Percentiles rank a stretch among this genome's conserved stretches.
These are phyloP conservation scores for Tulasnella sp. DNA, from an alignment of 768 basidiomycete genomes.

Conservation along the genomic window DNA sequence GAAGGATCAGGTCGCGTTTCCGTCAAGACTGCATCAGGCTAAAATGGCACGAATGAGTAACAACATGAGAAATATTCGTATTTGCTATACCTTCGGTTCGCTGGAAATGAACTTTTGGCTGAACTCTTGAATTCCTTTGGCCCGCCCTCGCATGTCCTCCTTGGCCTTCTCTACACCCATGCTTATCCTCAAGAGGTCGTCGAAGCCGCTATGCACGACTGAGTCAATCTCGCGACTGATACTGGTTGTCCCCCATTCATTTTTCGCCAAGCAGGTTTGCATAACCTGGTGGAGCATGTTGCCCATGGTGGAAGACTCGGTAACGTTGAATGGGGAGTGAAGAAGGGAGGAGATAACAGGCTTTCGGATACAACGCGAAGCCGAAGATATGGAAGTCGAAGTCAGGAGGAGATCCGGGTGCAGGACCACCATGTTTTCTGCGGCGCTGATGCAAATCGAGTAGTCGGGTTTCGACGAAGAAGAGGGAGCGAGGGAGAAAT, in stretches of 20 bases:
- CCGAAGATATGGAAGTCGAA: constrained; percentile 74
- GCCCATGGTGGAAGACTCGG: constrained; percentile 53
- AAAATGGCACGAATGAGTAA: background rate
- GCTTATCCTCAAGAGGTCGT: constrained; percentile 50
- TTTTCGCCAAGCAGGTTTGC: constrained; percentile 57
- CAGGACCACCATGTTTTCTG: constrained; percentile 60
- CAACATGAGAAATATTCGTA: background rate
- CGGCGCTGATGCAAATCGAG: constrained; percentile 48
- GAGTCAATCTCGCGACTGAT: constrained; percentile 48
- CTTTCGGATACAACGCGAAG: constrained; percentile 71
- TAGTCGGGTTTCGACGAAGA: constrained; percentile 29
- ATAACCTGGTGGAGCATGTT: constrained; percentile 88
- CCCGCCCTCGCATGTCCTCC: constrained; percentile 46
- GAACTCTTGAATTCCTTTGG: constrained; percentile 53
- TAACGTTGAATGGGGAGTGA: constrained; percentile 34
- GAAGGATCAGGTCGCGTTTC: constrained; percentile 47
- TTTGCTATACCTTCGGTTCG: constrained; percentile 44
- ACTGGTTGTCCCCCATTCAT: constrained; percentile 50
- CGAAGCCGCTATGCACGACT: constrained; percentile 40
- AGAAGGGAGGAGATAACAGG: constrained; percentile 63
- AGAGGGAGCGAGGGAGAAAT: constrained; percentile 22
- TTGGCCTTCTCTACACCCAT: constrained; percentile 49
- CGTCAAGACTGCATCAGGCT: constrained; percentile 54
- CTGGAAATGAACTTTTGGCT: constrained; percentile 51
- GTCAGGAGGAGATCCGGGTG: constrained; percentile 91